Conservation (phyloP, 1,284 basidiomycete species). For the Coniferiporia weirii region DNA sequence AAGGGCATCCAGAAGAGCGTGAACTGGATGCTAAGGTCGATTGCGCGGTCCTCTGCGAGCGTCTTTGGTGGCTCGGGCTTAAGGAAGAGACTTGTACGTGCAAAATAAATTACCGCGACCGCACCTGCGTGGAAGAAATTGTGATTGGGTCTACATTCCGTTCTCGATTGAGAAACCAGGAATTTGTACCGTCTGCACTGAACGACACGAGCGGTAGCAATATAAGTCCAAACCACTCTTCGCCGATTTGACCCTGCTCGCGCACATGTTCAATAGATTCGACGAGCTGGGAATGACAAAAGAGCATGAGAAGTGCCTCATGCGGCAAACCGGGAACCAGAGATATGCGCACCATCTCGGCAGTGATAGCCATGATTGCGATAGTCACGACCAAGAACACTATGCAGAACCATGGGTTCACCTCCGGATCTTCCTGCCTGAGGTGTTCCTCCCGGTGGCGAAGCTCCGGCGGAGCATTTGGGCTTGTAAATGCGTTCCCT, state of each 20-base stretch:
- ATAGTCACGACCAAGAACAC: constrained; percentile 47
- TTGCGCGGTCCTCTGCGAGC: constrained; percentile 53
- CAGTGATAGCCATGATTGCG: constrained; percentile 57
- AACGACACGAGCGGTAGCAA: constrained; percentile 66
- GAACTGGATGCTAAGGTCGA: constrained; percentile 65
- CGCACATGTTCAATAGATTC: constrained; percentile 54
- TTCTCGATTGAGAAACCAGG: constrained; percentile 40
- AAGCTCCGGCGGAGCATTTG: constrained; percentile 41
- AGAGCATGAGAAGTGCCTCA: not conserved
- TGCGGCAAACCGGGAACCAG: not conserved
- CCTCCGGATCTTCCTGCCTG: constrained; percentile 42
- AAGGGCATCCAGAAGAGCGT: constrained; percentile 64
- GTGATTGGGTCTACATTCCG: constrained; percentile 23
- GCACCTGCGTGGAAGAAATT: constrained; percentile 22
- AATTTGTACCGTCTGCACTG: constrained; percentile 60
- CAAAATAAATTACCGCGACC: constrained; percentile 26
- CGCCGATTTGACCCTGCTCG: constrained; percentile 34
- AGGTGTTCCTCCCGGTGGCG: constrained; percentile 41
- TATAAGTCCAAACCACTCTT: constrained; percentile 69
- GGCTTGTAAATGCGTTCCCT: constrained; percentile 40
- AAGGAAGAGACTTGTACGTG: constrained; percentile 32
- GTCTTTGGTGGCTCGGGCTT: constrained; percentile 38
- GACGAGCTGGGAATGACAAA: constrained; percentile 42
- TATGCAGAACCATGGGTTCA: constrained; percentile 57
- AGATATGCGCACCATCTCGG: constrained; percentile 53